Percentiles rank a stretch among this genome's conserved stretches.
Evolutionary conservation across 768 basidiomycete species (phyloP).

Genomic region (Pholiota microspora): DNA sequence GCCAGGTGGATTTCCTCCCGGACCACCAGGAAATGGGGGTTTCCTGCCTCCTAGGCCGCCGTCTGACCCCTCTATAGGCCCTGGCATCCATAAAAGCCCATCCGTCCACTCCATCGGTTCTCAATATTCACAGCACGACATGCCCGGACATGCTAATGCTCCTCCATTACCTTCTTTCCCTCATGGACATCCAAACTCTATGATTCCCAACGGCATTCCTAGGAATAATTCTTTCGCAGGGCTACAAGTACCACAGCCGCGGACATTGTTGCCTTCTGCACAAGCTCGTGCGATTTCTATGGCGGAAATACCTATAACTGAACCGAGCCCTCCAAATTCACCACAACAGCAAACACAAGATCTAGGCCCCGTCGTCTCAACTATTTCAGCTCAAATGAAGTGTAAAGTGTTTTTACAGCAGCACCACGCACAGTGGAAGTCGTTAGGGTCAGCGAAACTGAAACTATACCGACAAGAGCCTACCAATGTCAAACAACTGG

Average conservation of each 20-base stretch:
- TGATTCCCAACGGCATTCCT: slow-evolving; percentile 24
- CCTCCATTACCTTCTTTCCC: slow-evolving; percentile 45
- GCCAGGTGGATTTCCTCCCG: slow-evolving; percentile 22
- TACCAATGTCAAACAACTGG: slow-evolving; percentile 92
- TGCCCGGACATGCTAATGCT: slow-evolving; percentile 21
- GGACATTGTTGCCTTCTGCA: slow-evolving; percentile 63
- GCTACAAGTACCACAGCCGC: slow-evolving; percentile 41
- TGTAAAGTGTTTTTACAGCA: slow-evolving; percentile 98
- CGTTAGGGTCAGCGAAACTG: slow-evolving; percentile 82
- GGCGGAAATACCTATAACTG: slow-evolving; percentile 51
- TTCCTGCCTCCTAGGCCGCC: slow-evolving; percentile 38
- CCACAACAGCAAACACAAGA: slow-evolving; percentile 59
- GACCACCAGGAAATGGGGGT: too few relatives aligned
- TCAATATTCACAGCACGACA: slow-evolving; percentile 47
- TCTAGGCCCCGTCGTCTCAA: slow-evolving; percentile 70
- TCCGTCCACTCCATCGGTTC: slow-evolving; percentile 60
- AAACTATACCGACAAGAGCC: slow-evolving; percentile 85
- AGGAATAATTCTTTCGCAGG: slow-evolving; percentile 38
- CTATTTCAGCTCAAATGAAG: slow-evolving; percentile 88
- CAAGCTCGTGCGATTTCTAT: slow-evolving; percentile 54
- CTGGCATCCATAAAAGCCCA: slow-evolving; percentile 45
- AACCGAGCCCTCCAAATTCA: slow-evolving; percentile 83
- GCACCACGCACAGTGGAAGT: slow-evolving; percentile 97
- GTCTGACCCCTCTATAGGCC: slow-evolving; percentile 42
- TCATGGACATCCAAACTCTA: slow-evolving; percentile 25